These are phyloP conservation scores for Cercospora sp. DNA, from an alignment of 2,329 filamentous ascomycete genomes.

Conservation along the genomic window DNA sequence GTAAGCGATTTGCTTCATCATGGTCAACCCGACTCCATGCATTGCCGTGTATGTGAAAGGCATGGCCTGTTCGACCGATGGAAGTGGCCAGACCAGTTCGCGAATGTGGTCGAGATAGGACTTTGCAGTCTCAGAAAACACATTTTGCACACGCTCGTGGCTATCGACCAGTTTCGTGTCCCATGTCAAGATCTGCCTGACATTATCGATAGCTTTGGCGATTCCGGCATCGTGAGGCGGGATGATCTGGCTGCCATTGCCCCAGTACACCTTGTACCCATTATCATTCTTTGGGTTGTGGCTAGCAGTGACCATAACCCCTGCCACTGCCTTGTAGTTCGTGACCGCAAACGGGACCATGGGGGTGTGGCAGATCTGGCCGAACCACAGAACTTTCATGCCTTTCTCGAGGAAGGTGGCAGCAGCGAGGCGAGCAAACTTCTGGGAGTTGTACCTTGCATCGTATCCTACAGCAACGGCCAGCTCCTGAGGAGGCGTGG, in stretches of 20 bases:
- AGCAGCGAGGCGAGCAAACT: constrained; percentile 61
- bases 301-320: constrained; percentile 66
- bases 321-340: constrained; percentile 56
- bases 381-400: constrained; percentile 61
- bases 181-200: constrained; percentile 55
- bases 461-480: constrained; percentile 64
- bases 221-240: constrained; percentile 62
- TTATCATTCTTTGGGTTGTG: constrained; percentile 66
- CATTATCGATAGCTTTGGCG: constrained; percentile 56
- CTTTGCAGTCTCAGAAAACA: constrained; percentile 45
- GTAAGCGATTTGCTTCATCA: constrained; percentile 49
- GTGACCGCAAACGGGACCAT: constrained; percentile 62
- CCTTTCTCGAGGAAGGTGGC: constrained; percentile 60
- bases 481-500: constrained; percentile 38
- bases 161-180: constrained; percentile 47
- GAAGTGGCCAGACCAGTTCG: constrained; percentile 32
- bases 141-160: constrained; percentile 44
- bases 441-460: constrained; percentile 62
- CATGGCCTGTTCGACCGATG: constrained; percentile 24
- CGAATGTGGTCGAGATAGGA: constrained; percentile 44
- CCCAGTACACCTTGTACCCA: constrained; percentile 68
- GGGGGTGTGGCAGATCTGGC: constrained; percentile 59
- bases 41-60: constrained; percentile 58
- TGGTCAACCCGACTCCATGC: constrained; percentile 56
- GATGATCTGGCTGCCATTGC: constrained; percentile 66